Base-by-base conservation (phyloP, 2,329 filamentous ascomycete genomes). In the Fusarium graminum region DNA sequence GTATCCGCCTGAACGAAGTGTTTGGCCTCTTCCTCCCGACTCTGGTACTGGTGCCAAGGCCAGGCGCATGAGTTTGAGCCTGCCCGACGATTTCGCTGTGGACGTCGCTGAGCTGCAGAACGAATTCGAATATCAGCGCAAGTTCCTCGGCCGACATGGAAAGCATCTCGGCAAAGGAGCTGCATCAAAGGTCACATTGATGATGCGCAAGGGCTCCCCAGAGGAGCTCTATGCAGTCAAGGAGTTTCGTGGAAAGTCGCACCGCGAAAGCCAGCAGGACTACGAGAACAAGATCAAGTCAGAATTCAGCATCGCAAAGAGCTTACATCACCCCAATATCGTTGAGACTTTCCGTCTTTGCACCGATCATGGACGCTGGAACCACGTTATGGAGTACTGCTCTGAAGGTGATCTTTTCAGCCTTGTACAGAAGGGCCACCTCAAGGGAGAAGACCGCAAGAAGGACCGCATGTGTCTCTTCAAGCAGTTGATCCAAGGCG, bases 331-430 rank as follows among this genome's bases (percentile, higher is more conserved):
- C 75, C 92, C 93, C 49, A 97, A 97, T 76, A 92, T 97, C 70
- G 91, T 97, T 65, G 87, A 92, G 77, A 94, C 92, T 0, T 80
- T 93, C 54, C 87, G 90, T 29, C 83, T 97, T 7, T 95, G 92
- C 80, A 88, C 86, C 14, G 85, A 93, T 69, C 86, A 89, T 69
- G 88, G 87, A 30, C 88, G 90, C 38, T 96, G 92, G 91, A 94
- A 93, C 75, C 92, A 96, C 75, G 92, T 97, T 55, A 97, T 97
- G 93, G 92, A 97, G 75, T 96, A 92, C 76, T 97, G 93, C 80
- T 85, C 87, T 4, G 88, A 92, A 69, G 93, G 93, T 43, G 93
- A 97, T 74, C 81, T 97, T 7, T 94, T 91, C 76, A 83, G 84
- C 63, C 80, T 97, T 13, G 89, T 96, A 38, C 86, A 89, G 67